phyloP scores from a whole-genome alignment of 306 rosid genomes.

The Cucurbita argyrosperma region DNA sequence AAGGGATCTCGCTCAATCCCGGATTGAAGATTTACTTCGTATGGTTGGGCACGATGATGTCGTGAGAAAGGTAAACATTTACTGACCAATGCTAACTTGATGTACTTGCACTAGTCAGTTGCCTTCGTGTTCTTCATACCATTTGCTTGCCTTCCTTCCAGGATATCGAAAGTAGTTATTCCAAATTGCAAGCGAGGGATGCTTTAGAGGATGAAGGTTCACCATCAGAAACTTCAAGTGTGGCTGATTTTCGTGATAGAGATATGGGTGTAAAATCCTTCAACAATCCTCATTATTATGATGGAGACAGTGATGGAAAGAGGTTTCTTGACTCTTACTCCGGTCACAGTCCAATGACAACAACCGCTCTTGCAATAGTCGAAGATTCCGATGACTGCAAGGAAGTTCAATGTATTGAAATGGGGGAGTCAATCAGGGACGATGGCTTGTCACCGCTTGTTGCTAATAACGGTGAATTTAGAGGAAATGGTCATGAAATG shows the following conservation, averaged over 20 bases:
- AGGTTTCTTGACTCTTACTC: slow-evolving; percentile 18
- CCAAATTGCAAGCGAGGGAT: slow-evolving; percentile 29
- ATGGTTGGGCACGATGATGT: slow-evolving; percentile 48
- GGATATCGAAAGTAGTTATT: slow-evolving; percentile 22
- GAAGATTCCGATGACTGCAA: slow-evolving; percentile 61
- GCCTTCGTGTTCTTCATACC: neutral
- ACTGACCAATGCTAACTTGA: neutral
- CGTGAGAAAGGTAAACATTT: slow-evolving; percentile 43
- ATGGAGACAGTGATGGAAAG: slow-evolving; percentile 18
- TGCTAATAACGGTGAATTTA: slow-evolving; percentile 18
- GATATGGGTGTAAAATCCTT: slow-evolving; percentile 29
- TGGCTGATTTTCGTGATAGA: slow-evolving; percentile 24
- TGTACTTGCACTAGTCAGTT: neutral
- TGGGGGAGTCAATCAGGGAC: slow-evolving; percentile 43
- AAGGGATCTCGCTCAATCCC: slow-evolving; percentile 87
- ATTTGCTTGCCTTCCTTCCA: slow-evolving; percentile 13
- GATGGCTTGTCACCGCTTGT: slow-evolving; percentile 22
- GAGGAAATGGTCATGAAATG: slow-evolving; percentile 32
- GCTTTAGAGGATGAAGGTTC: slow-evolving; percentile 67
- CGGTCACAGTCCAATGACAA: slow-evolving; percentile 12
- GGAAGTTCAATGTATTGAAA: slow-evolving; percentile 77
- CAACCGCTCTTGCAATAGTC: slow-evolving; percentile 11
- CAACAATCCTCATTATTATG: slow-evolving; percentile 49
- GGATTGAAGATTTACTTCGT: slow-evolving; percentile 62
- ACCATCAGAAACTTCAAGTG: slow-evolving; percentile 55